These are phyloP conservation scores for Daldinia grandis DNA, from an alignment of 495 filamentous ascomycete genomes.

Conservation along the genomic window DNA sequence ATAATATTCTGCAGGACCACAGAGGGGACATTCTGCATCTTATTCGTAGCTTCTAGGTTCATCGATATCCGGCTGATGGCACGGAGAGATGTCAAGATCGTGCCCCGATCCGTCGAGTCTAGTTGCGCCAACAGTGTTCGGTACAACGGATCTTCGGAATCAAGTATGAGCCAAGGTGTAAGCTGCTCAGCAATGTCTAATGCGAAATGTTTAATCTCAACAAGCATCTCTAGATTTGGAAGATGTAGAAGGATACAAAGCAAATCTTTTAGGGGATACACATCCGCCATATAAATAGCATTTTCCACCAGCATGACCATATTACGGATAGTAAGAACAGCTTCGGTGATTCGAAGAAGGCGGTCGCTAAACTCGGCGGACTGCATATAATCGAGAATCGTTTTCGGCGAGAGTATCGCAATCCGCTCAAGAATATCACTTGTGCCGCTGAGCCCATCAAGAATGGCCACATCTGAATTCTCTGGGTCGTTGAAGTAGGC, in stretches of 20 bases:
- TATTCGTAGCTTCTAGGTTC: slow-evolving; percentile 79
- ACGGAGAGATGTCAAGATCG: slow-evolving; percentile 82
- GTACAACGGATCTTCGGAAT: slow-evolving; percentile 78
- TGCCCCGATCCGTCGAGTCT: slow-evolving; percentile 79
- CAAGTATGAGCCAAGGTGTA: slow-evolving; percentile 77
- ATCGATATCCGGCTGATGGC: slow-evolving; percentile 89
- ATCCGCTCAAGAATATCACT: slow-evolving; percentile 76
- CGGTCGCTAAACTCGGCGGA: slow-evolving; percentile 74
- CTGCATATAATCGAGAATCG: slow-evolving; percentile 75
- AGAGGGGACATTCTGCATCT: slow-evolving; percentile 74
- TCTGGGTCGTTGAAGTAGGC: slow-evolving; percentile 68
- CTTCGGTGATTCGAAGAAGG: slow-evolving; percentile 82
- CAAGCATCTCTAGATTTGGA: slow-evolving; percentile 74
- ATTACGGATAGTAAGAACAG: slow-evolving; percentile 87
- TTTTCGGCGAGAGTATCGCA: slow-evolving; percentile 57
- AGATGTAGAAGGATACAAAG: slow-evolving; percentile 82
- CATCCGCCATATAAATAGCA: slow-evolving; percentile 77
- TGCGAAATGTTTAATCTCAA: slow-evolving; percentile 90
- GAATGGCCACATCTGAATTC: slow-evolving; percentile 58
- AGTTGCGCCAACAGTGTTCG: slow-evolving; percentile 75
- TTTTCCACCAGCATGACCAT: slow-evolving; percentile 93
- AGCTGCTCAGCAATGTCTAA: slow-evolving; percentile 94
- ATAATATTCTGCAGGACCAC: slow-evolving; percentile 72
- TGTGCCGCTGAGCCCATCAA: slow-evolving; percentile 83
- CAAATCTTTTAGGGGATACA: slow-evolving; percentile 77